Evolutionary conservation across 148 eudicot genomes (phyloP), one percentile per base, ranked within the genome.

Genomic region (Dysphania ambrosioides): DNA sequence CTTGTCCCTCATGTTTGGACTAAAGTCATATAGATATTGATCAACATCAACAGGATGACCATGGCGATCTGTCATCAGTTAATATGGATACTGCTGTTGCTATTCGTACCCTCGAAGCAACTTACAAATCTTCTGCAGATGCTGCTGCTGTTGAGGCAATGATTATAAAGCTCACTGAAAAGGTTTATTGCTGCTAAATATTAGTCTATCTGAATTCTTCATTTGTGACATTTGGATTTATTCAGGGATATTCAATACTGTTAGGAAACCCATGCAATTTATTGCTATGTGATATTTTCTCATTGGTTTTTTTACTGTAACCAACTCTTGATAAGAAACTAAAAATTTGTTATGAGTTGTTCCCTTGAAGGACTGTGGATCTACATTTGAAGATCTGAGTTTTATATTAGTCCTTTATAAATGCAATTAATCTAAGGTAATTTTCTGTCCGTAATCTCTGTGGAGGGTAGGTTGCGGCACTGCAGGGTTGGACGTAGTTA

Each of bases 21-120:
- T 75, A 21, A 66, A 42, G 12, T 49, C 72, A 26, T 26, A 44
- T 40, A 63, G 35, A 71, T 31, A 70, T 68, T 63, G 23, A 29
- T 29, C 40, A 75, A n/a, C 47, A 26, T 79, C 23, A 36, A 79
- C 96, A 94, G 98, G 98, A 94, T 86, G 97, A 94, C 72, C 84
- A 90, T 74, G 98, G 97, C 63, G 98, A 94, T 77, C 80, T 94
- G 80, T 92, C 97, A 76, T 74, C 97, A 65, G 98, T 94, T 67
- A 94, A 88, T 85, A 94, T 94, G 98, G 98, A 94, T 82, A 94
- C 98, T 71, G 98, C 98, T 74, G 96, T 94, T n/a, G 98, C 98
- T 44, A 94, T 94, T 78, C 97, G 97, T 74, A 94, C 97, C 71
- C 97, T 94, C 53, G 98, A 94, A 92, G 90, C 96, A 78, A 92